A percentile compares a stretch with the other conserved stretches of the same genome.
These are phyloP conservation scores for Pyricularia sp. DNA, from an alignment of 2,329 filamentous ascomycete species.

Conservation along the genomic window DNA sequence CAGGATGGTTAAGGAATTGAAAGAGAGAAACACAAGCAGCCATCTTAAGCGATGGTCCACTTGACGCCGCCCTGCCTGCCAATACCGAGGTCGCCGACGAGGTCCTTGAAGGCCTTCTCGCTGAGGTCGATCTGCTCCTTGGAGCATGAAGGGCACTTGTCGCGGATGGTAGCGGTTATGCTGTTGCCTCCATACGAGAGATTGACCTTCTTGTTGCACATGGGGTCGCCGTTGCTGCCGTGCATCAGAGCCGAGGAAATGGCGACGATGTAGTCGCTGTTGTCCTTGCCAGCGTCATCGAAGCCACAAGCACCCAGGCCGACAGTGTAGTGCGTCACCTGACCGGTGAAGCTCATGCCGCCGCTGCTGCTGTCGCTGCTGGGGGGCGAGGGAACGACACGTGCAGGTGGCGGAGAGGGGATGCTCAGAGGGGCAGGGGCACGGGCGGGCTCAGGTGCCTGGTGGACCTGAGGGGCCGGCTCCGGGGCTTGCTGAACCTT, in stretches of 20 bases:
- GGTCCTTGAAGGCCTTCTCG: constrained; percentile 32
- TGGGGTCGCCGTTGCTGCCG: constrained; percentile 56
- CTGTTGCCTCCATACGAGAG: constrained; percentile 48
- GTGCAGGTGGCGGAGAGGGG: constrained; percentile 14
- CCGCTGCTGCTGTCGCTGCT: constrained; percentile 15
- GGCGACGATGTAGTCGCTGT: constrained; percentile 55
- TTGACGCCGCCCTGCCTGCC: constrained; percentile 20
- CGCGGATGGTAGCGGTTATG: constrained; percentile 49
- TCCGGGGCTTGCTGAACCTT: too few relatives aligned
- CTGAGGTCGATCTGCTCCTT: constrained; percentile 41
- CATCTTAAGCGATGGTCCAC: constrained; percentile 21
- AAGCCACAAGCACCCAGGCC: constrained; percentile 61
- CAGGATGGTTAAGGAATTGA: not conserved
- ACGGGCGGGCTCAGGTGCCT: constrained; percentile 9
- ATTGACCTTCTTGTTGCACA: constrained; percentile 61
- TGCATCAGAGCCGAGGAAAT: constrained; percentile 55
- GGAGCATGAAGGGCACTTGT: constrained; percentile 68
- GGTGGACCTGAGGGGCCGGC: constrained; percentile 11
- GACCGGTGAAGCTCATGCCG: constrained; percentile 38
- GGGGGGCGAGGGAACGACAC: constrained; percentile 10
- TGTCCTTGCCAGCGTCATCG: constrained; percentile 47
- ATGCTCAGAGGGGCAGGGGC: not conserved
- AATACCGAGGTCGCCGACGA: constrained; percentile 29
- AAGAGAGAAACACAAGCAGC: not conserved
- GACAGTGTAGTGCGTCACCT: constrained; percentile 66